Evolutionary conservation across 1,139 yeast genomes (phyloP).

Genomic region (Yamadazyma triangularis): DNA sequence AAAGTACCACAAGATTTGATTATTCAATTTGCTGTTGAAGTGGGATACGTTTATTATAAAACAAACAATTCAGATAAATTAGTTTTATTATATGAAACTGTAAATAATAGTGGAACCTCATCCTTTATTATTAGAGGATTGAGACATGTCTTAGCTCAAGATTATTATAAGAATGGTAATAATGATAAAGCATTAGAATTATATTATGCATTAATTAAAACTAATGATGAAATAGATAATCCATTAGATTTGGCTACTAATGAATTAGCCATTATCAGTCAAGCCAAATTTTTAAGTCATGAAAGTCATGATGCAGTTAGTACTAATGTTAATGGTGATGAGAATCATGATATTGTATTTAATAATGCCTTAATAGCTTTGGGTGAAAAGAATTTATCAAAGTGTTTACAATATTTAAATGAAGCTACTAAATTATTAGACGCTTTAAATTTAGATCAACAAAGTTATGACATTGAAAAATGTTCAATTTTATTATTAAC

Average conservation of each 20-base stretch:
- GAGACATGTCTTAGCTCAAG: conserved; percentile 79
- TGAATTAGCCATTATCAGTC: conserved; percentile 66
- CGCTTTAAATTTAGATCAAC: conserved; percentile 34
- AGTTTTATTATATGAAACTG: conserved; percentile 30
- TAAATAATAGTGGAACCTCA: conserved; percentile 19
- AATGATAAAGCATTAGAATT: conserved; percentile 49
- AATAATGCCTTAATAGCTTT: conserved; percentile 62
- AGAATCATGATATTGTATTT: conserved; percentile 43
- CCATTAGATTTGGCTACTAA: conserved; percentile 62
- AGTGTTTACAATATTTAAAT: conserved; percentile 46
- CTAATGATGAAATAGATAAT: conserved; percentile 29
- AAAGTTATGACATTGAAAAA: conserved; percentile 43
- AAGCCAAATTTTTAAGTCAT: conserved; percentile 20
- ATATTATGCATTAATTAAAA: conserved; percentile 49
- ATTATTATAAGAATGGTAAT: conserved; percentile 64
- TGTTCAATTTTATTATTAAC: conserved; percentile 66
- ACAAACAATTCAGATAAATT: conserved; percentile 44
- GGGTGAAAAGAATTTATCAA: conserved; percentile 36
- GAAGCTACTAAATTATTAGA: conserved; percentile 45
- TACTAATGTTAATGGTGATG: conserved; percentile 5
- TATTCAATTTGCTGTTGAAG: conserved; percentile 47
- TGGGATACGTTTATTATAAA: conserved; percentile 69
- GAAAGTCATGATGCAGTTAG: neutral
- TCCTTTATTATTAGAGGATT: conserved; percentile 43
- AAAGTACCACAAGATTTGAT: conserved; percentile 32